Conservation (phyloP, 257 asterid genomes). For the Handroanthus guayacan region DNA sequence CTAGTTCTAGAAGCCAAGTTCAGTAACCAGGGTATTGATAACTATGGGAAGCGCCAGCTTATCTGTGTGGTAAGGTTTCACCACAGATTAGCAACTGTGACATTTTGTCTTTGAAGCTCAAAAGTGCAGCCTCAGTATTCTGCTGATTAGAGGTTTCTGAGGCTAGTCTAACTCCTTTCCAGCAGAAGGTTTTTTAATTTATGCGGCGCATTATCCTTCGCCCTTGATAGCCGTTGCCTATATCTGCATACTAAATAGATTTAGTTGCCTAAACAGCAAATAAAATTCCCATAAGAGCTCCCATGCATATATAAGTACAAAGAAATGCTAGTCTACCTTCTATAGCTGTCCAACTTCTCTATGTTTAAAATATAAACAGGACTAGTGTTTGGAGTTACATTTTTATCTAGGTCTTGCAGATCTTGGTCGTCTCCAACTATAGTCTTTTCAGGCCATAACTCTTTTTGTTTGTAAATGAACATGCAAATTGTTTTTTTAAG, state of each 20-base stretch:
- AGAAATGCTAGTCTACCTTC: constrained; percentile 4
- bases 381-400: neutral
- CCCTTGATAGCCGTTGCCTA: neutral
- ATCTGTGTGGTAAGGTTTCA: constrained; percentile 87
- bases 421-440: neutral
- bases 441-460: neutral
- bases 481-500: neutral
- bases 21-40: constrained; percentile 78
- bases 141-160: neutral
- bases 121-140: neutral
- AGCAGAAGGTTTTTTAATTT: neutral
- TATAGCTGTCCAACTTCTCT: neutral
- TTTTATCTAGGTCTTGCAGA: neutral
- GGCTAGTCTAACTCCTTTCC: neutral
- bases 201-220: neutral
- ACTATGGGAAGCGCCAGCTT: constrained; percentile 91
- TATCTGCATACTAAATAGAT: neutral
- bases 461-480: neutral
- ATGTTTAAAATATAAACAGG: neutral
- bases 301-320: neutral
- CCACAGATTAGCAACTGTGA: constrained; percentile 2
- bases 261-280: neutral
- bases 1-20: constrained; percentile 94
- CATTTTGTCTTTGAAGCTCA: neutral
- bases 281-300: neutral